Base-by-base conservation (phyloP, 257 asterid genomes). In the Solanum dulcamara region DNA sequence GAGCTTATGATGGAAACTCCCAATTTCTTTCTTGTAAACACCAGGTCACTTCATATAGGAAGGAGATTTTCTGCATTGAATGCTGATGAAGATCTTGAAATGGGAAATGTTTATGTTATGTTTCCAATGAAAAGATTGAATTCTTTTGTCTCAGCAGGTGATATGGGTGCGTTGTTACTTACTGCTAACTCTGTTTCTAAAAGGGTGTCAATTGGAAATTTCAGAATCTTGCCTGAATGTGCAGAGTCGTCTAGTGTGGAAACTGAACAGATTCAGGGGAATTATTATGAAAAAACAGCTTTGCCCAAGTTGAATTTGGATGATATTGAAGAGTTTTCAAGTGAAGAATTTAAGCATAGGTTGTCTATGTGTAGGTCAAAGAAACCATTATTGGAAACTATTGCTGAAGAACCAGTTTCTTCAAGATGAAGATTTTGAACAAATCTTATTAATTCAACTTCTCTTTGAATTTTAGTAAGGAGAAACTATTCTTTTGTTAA, bases 371-470 rank as follows among this genome's bases (percentile, higher is more conserved):
- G 93, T 90, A 86, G 98, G 84, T 95, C 98, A 33, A 95, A 93
- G 93, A 95, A 94, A 85, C 98, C 98, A 38, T 83, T 94, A 92
- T 86, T 95, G 89, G 98, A 93, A 91, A 95, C 98, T 4, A 95
- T 95, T 81, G 87, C 84, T 30, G 98, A 95, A 91, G 97, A 95
- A 68, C 92, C 94, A 13, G 83, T 84, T 50, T 85, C 71, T 44
- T 42, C 72, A 51, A 87, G 92, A 91, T 87, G 80, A 87, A 2
- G 66, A 79, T 46, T 77, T 46, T 12, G 35, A 48, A 22, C 10
- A 60, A 38, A 15, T 40, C 15, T 67, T 32, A 67, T 66, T 82
- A 24, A 9, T 26, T 82, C 60, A 14, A 81, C 4, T 37, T 82
- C 59, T 32, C 85, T 83, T 48, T 48, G 30, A 79, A 17, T 0